These are phyloP conservation scores for Psilocybe cubensis DNA, from an alignment of 768 basidiomycete genomes.

Conservation along the genomic window DNA sequence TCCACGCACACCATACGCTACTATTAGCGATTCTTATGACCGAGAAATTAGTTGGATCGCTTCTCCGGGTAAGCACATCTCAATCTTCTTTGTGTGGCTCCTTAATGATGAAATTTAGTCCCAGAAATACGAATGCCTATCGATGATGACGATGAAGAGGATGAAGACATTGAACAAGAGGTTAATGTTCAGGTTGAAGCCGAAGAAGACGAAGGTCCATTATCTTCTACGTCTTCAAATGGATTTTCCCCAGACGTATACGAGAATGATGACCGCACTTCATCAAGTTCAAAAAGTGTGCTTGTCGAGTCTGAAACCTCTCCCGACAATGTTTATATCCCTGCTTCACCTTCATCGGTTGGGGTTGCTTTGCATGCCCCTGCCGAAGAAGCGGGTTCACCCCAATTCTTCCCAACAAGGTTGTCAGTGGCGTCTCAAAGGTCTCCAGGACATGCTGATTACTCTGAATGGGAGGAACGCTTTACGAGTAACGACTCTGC, in stretches of 20 bases:
- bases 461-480: constrained; percentile 54
- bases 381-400: constrained; percentile 54
- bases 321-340: constrained; percentile 38
- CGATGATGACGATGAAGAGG: constrained; percentile 62
- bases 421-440: constrained; percentile 66
- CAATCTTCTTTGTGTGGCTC: constrained; percentile 3
- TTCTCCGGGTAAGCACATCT: constrained; percentile 57
- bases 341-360: constrained; percentile 22
- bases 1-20: constrained; percentile 48
- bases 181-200: constrained; percentile 52
- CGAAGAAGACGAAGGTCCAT: constrained; percentile 52
- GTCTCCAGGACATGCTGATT: constrained; percentile 56
- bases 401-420: constrained; percentile 59
- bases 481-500: constrained; percentile 45
- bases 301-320: constrained; percentile 67
- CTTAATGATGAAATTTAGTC: constrained; percentile 34
- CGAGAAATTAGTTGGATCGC: constrained; percentile 81
- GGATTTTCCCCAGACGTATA: constrained; percentile 50
- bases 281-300: constrained; percentile 63
- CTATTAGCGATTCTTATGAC: constrained; percentile 43
- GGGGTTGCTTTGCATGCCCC: constrained; percentile 46
- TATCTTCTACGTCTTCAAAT: constrained; percentile 55
- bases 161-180: constrained; percentile 38
- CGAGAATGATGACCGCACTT: constrained; percentile 36
- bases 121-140: constrained; percentile 69